Evolutionary conservation across 1,139 yeast species (phyloP).

Genomic region (Scheffersomyces segobiensis): DNA sequence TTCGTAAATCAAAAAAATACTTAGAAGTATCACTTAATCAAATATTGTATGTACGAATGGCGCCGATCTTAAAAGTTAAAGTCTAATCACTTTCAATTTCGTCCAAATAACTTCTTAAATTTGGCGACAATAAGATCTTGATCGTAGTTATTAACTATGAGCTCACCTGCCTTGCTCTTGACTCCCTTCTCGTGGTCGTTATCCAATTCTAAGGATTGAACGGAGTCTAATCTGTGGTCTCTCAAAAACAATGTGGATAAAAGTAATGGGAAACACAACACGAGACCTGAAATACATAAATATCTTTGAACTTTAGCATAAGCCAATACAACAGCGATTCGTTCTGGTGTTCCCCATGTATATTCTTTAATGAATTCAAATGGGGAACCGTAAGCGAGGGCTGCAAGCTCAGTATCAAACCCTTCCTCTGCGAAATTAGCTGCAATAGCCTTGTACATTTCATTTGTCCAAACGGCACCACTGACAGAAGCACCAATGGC

Average conservation of each 20-base stretch:
- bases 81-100: neutral
- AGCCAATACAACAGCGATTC: conserved; percentile 56
- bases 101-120: conserved; percentile 6
- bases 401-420: conserved; percentile 30
- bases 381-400: conserved; percentile 55
- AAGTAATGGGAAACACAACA: conserved; percentile 55
- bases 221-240: conserved; percentile 49
- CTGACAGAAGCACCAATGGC: conserved; percentile 56
- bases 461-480: conserved; percentile 66
- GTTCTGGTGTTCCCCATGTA: conserved; percentile 62
- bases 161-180: conserved; percentile 31
- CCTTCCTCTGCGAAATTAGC: conserved; percentile 13
- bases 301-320: conserved; percentile 61
- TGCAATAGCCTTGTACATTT: conserved; percentile 33
- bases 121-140: conserved; percentile 19
- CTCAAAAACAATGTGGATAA: conserved; percentile 50
- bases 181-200: conserved; percentile 17
- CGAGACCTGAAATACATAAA: conserved; percentile 57
- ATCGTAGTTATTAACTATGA: conserved; percentile 43
- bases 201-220: conserved; percentile 35
- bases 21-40: no score
- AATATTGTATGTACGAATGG: no score
- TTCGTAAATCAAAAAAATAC: no score
- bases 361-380: conserved; percentile 44
- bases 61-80: no score